Evolutionary conservation across 2,329 filamentous ascomycete species (phyloP), one percentile per base, ranked within the genome.

Genomic region (Pestalotiopsis sp.): DNA sequence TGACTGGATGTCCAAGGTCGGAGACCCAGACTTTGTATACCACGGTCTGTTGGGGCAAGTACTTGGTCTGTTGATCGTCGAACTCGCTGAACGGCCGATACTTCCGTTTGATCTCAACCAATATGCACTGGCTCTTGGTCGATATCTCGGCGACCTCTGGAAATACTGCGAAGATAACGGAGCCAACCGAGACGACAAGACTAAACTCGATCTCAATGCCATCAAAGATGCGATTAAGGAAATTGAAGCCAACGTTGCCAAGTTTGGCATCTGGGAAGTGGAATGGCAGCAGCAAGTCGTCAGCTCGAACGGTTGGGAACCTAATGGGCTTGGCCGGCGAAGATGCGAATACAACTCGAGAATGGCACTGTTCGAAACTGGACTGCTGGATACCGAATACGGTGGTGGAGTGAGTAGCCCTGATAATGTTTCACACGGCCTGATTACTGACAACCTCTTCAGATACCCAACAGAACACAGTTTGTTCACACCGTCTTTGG

Each of bases 401-500:
- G 89, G 85, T 49, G 91, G 90, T 71, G 94, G 94, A 69, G 92
- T 97, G 88, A 86, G 93, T 90, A 49, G 41, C 3, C 27, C 13
- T 7, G 58, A 7, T 59, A 17, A 23, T 25, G 0, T 41, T 4
- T 11, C 49, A 5, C 39, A 14, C 27, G 31, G 52, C 69, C 60
- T 23, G 49, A 25, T 58, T 39, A 52, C 68, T 74, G 64, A 76
- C 72, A 67, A 64, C 68, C 39, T 5, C 36, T 60, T n/a, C 67
- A 94, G 92, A 87, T 97, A 4, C 93, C 93, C 52, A 93, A 93
- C 74, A 91, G 95, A 72, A 93, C 92, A 4, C 96, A 98, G 81
- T 99, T 94, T 86, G 97, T 97, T 80, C 96, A 98, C 80, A 87
- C 97, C 76, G 83, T 99, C 68, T 97, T 95, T 77, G 95, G 93